Evolutionary conservation across 306 rosid species (phyloP).

Genomic region (Rosa multiflora): DNA sequence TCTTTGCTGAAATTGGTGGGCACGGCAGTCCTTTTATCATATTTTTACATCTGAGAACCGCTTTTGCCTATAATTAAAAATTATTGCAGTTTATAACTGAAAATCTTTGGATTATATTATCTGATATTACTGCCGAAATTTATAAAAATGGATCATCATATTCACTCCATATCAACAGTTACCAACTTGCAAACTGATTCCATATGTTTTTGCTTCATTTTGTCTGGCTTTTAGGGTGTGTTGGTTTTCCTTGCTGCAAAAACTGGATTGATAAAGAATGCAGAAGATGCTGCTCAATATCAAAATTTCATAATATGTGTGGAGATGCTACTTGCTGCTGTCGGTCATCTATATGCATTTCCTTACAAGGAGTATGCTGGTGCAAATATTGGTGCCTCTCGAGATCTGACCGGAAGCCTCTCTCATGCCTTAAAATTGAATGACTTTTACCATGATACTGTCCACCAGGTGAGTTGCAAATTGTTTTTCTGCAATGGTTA

Average conservation of each 20-base stretch:
- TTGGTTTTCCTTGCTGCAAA: slow-evolving; percentile 97
- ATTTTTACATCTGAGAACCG: background rate
- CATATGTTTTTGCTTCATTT: slow-evolving; percentile 18
- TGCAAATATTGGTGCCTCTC: slow-evolving; percentile 81
- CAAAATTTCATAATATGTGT: slow-evolving; percentile 93
- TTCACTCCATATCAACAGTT: background rate
- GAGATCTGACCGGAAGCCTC: slow-evolving; percentile 81
- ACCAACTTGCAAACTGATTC: slow-evolving; percentile 3
- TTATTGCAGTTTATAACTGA: background rate
- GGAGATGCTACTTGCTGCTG: slow-evolving; percentile 97
- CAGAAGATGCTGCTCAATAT: slow-evolving; percentile 81
- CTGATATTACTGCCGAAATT: background rate
- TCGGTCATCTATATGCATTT: slow-evolving; percentile 90
- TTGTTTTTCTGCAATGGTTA: slow-evolving; percentile 4
- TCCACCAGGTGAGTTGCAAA: slow-evolving; percentile 74
- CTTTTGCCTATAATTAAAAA: background rate
- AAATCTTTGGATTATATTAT: background rate
- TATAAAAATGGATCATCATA: background rate
- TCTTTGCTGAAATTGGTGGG: background rate
- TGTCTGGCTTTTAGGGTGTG: slow-evolving; percentile 69
- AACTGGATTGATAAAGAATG: slow-evolving; percentile 71
- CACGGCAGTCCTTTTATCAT: background rate
- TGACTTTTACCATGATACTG: slow-evolving; percentile 96
- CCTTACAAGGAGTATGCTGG: slow-evolving; percentile 99
- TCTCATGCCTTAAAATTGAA: slow-evolving; percentile 86